Evolutionary conservation across 768 basidiomycete genomes (phyloP), one percentile per base, ranked within the genome.

Genomic region (Zangia roseola): DNA sequence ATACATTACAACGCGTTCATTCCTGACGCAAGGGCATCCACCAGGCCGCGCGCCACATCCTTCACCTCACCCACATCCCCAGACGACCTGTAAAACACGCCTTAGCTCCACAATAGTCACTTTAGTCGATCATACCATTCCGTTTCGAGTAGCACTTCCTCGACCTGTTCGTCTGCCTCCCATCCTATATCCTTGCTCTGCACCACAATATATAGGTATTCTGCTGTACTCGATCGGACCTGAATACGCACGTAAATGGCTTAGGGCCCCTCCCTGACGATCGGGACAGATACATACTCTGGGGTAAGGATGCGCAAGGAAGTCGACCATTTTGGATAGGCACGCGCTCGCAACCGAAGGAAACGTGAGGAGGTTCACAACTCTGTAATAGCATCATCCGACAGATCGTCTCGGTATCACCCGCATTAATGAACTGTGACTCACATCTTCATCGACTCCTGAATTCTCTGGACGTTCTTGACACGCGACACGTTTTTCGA

Each of bases 371-470:
- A 91, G 70, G 54, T 86, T 80, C 41, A 85, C 76, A 21, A 83
- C 75, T 41, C 93, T 95, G 59, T 25, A 31, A 37, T 23, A 20
- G 26, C 39, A 45, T 38, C 53, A 59, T 56, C 43, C 24, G 24
- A 54, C 26, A 48, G 52, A 49, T 56, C 40, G 26, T 23, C 31
- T 53, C 49, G 45, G 45, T 6, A 40, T 41, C 30, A 43, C 25
- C 61, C 47, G 28, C 43, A 43, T 49, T 54, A 53, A 55, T 56
- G 31, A 46, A 71, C 76, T 53, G 50, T 57, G 60, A 60, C 62
- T 52, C 58, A 95, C 95, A 90, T 81, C 66, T 86, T 89, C 89
- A 92, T 91, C 5, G 84, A 83, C 50, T 86, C 82, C 10, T 79
- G 75, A 20, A 97, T 83, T 46, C 95, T 71, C 56, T 87, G 87